Evolutionary conservation across 2,329 filamentous ascomycete species (phyloP).

Genomic region (Fusarium subtropicale): DNA sequence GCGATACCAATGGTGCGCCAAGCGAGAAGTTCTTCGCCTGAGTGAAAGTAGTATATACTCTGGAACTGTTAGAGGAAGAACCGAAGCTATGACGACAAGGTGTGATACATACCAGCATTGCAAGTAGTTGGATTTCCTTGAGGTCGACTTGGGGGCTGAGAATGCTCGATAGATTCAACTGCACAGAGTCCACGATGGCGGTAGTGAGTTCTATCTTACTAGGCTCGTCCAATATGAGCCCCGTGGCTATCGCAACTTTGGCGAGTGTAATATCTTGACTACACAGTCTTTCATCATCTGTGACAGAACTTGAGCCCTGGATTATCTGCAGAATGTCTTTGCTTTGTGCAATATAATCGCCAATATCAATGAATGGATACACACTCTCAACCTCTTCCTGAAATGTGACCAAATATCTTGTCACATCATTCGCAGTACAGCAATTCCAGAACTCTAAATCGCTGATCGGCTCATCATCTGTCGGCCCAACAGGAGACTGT

Average conservation of each 20-base stretch:
- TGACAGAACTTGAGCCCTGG: not conserved
- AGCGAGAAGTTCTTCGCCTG: conserved; percentile 62
- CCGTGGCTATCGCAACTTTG: conserved; percentile 51
- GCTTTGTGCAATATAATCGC: conserved; percentile 43
- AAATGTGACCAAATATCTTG: conserved; percentile 52
- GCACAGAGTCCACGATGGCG: conserved; percentile 48
- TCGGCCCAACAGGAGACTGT: conserved; percentile 28
- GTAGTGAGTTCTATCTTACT: conserved; percentile 48
- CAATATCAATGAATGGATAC: conserved; percentile 51
- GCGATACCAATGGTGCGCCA: conserved; percentile 62
- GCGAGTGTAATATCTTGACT: conserved; percentile 50
- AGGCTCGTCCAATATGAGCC: conserved; percentile 50
- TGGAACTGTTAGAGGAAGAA: conserved; percentile 8
- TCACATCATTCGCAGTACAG: conserved; percentile 45
- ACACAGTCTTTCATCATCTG: not conserved
- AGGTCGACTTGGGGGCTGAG: conserved; percentile 48
- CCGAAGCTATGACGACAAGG: rapidly evolving
- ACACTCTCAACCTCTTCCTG: conserved; percentile 56
- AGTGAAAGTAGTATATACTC: conserved; percentile 59
- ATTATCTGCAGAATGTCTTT: conserved; percentile 46
- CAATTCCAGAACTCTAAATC: conserved; percentile 40
- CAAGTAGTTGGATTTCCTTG: conserved; percentile 51
- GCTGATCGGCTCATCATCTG: not conserved
- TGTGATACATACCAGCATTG: conserved; percentile 40
- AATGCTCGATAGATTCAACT: conserved; percentile 47